Percentiles rank a stretch among this genome's conserved stretches.
phyloP scores from a whole-genome alignment of 768 basidiomycete species.

The Pholiota conissans region DNA sequence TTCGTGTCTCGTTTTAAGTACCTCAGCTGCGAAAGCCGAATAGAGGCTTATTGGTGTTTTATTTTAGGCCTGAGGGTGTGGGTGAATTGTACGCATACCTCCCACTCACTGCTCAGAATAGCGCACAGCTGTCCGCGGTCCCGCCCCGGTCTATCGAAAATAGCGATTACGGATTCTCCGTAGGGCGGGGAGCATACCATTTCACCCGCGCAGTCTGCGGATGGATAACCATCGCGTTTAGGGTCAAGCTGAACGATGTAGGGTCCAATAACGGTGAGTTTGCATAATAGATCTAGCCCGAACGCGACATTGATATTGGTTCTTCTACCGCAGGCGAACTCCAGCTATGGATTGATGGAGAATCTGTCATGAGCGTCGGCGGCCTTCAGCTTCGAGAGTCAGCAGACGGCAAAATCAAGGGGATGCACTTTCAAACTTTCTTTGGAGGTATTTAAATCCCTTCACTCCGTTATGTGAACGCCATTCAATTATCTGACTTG shows the following conservation, averaged over 20 bases:
- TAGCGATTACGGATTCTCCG: slow-evolving; percentile 61
- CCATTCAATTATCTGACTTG: neutral
- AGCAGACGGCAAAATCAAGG: slow-evolving; percentile 52
- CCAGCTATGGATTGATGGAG: slow-evolving; percentile 64
- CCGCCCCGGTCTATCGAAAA: slow-evolving; percentile 53
- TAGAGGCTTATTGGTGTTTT: neutral
- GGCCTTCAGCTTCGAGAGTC: slow-evolving; percentile 49
- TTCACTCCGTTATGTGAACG: neutral
- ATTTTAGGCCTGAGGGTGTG: slow-evolving; percentile 42
- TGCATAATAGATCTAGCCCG: neutral
- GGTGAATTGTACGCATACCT: slow-evolving; percentile 75
- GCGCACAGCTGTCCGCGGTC: slow-evolving; percentile 38
- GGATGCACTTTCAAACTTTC: slow-evolving; percentile 77
- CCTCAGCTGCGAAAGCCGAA: neutral
- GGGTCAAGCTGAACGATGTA: slow-evolving; percentile 68
- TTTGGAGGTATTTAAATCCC: slow-evolving; percentile 55
- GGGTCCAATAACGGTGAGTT: slow-evolving; percentile 56
- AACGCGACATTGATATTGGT: neutral
- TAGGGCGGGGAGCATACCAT: slow-evolving; percentile 64
- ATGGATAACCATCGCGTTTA: slow-evolving; percentile 66
- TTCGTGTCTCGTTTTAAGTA: slow-evolving; percentile 22
- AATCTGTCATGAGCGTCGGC: slow-evolving; percentile 47
- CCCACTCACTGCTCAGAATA: slow-evolving; percentile 50
- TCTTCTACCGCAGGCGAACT: slow-evolving; percentile 50
- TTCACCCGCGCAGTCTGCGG: slow-evolving; percentile 49